phyloP scores from a whole-genome alignment of 2,329 filamentous ascomycete genomes.

The Sporothrix variecibatus region DNA sequence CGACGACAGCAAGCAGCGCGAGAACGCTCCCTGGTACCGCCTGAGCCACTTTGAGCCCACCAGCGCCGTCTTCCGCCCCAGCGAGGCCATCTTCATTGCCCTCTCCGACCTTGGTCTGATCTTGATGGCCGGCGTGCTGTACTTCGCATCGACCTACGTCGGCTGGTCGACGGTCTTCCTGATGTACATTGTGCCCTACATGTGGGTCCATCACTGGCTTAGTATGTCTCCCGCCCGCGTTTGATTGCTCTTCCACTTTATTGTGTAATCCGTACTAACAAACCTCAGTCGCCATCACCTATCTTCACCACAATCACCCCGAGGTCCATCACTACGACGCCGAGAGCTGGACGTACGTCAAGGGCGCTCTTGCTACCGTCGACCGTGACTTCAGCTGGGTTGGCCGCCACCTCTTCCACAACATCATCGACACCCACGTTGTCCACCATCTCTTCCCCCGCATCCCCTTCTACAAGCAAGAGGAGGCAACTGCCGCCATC shows the following conservation, averaged over 20 bases:
- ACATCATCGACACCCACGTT: slow-evolving; percentile 94
- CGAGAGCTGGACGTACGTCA: slow-evolving; percentile 85
- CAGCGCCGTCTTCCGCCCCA: slow-evolving; percentile 88
- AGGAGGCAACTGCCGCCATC: slow-evolving; percentile 34
- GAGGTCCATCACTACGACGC: slow-evolving; percentile 86
- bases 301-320: slow-evolving; percentile 93
- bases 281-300: slow-evolving; percentile 83
- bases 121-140: slow-evolving; percentile 63
- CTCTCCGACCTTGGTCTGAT: slow-evolving; percentile 81
- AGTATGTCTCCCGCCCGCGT: slow-evolving; percentile 62
- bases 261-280: background rate
- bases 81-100: slow-evolving; percentile 83
- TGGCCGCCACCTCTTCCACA: slow-evolving; percentile 83
- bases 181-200: slow-evolving; percentile 93
- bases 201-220: slow-evolving; percentile 99
- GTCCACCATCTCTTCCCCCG: slow-evolving; percentile 87
- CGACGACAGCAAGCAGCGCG: slow-evolving; percentile 90
- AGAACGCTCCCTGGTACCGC: slow-evolving; percentile 65
- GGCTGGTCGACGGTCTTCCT: slow-evolving; percentile 85
- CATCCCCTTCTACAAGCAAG: slow-evolving; percentile 60
- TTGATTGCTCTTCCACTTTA: background rate
- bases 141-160: slow-evolving; percentile 71
- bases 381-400: slow-evolving; percentile 97
- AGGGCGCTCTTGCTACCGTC: slow-evolving; percentile 89
- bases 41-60: slow-evolving; percentile 94